Percentiles rank a stretch among this genome's conserved stretches.
phyloP scores from a whole-genome alignment of 257 asterid species.

The Anisodus tanguticus region DNA sequence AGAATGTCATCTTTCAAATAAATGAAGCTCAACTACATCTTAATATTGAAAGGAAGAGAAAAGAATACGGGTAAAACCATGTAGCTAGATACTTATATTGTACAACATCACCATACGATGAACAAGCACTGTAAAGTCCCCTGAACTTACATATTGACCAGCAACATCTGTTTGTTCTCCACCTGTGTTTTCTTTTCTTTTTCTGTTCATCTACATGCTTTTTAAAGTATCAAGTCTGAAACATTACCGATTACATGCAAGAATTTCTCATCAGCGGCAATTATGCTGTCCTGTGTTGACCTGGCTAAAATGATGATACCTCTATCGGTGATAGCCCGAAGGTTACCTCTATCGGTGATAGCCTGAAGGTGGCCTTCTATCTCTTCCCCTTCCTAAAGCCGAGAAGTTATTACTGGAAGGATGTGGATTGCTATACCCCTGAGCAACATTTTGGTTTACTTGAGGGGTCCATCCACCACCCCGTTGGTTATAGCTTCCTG shows the following conservation, averaged over 20 bases:
- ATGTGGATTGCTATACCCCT: constrained; percentile 55
- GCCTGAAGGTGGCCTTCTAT: constrained; percentile 62
- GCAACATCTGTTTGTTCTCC: constrained; percentile 26
- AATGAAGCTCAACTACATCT: constrained; percentile 1
- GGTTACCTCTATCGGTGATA: constrained; percentile 52
- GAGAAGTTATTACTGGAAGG: constrained; percentile 66
- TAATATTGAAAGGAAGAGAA: background rate
- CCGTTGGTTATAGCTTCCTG: constrained; percentile 39
- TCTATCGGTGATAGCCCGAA: constrained; percentile 57
- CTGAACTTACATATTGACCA: background rate
- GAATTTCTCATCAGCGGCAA: background rate
- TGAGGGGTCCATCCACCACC: constrained; percentile 48
- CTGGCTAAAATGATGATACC: background rate
- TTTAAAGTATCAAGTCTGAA: background rate
- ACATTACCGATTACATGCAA: background rate
- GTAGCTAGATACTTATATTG: constrained; percentile 19
- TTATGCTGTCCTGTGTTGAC: background rate
- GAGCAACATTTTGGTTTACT: constrained; percentile 46
- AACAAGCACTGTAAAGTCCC: constrained; percentile 15
- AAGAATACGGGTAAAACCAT: background rate
- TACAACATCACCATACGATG: constrained; percentile 37
- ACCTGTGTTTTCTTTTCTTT: background rate
- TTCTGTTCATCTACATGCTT: background rate
- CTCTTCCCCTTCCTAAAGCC: constrained; percentile 61
- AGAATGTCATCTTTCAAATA: constrained; percentile 15